Conservation (phyloP, 495 filamentous ascomycete genomes). For the Penicillium canescens region DNA sequence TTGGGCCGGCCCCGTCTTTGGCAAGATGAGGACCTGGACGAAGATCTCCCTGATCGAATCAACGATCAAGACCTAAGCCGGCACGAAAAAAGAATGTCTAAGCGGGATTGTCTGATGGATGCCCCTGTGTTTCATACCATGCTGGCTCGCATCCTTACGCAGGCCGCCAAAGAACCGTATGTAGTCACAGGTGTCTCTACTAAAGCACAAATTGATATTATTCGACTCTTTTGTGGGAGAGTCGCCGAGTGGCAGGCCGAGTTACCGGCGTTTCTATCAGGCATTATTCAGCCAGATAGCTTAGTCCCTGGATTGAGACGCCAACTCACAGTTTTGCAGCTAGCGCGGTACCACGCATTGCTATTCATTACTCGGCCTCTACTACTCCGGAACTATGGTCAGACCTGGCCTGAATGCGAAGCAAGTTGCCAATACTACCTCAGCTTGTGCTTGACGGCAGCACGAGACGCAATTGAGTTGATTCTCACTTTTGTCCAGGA, state of each 20-base stretch:
- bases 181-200: constrained; percentile 15
- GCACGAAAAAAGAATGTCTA: not conserved
- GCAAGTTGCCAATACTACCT: constrained; percentile 17
- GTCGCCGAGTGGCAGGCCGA: constrained; percentile 24
- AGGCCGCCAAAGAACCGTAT: constrained; percentile 26
- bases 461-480: constrained; percentile 22
- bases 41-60: constrained; percentile 22
- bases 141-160: constrained; percentile 23
- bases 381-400: constrained; percentile 23
- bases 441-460: constrained; percentile 17
- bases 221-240: constrained; percentile 9
- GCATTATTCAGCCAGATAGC: constrained; percentile 25
- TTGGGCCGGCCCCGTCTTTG: constrained; percentile 27
- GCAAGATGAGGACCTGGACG: constrained; percentile 28
- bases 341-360: constrained; percentile 26
- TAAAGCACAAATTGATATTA: constrained; percentile 17
- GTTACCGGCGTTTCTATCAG: constrained; percentile 23
- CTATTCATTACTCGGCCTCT: constrained; percentile 30
- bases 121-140: constrained; percentile 26
- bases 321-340: constrained; percentile 24
- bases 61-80: constrained; percentile 23
- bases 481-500: constrained; percentile 26
- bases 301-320: constrained; percentile 24
- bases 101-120: constrained; percentile 31
- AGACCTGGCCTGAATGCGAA: constrained; percentile 14